Percentiles rank a stretch among this genome's conserved stretches.
Conservation (phyloP, 2,329 filamentous ascomycete genomes). For the Fusarium sarcochroum region DNA sequence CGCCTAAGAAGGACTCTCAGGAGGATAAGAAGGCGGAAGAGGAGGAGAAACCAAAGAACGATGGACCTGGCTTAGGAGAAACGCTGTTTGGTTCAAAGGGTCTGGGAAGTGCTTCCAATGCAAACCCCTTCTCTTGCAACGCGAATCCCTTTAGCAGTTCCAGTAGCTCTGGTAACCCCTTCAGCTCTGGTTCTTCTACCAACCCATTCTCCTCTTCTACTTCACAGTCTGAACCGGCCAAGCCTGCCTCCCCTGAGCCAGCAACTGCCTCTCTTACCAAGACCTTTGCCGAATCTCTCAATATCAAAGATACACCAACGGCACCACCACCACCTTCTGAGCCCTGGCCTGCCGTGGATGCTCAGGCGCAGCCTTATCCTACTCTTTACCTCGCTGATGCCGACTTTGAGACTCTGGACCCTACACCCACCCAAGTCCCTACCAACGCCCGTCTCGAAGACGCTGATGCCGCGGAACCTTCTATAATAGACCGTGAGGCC, state of each 20-base stretch:
- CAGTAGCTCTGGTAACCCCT: conserved; percentile 53
- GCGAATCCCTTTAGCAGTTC: conserved; percentile 63
- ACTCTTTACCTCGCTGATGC: conserved; percentile 86
- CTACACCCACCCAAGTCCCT: conserved; percentile 63
- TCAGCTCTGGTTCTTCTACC: conserved; percentile 45
- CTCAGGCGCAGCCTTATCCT: conserved; percentile 80
- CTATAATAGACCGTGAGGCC: conserved; percentile 74
- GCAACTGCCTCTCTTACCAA: conserved; percentile 62
- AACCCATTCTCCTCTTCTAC: conserved; percentile 56
- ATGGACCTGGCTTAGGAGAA: conserved; percentile 70
- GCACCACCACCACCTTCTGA: conserved; percentile 62
- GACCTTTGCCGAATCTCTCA: conserved; percentile 82
- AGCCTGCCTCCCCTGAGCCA: conserved; percentile 50
- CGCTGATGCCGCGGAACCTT: conserved; percentile 57
- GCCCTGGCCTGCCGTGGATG: conserved; percentile 80
- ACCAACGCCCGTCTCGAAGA: conserved; percentile 62
- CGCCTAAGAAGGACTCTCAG: conserved; percentile 44
- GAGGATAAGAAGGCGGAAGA: conserved; percentile 54
- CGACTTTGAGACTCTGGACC: conserved; percentile 90
- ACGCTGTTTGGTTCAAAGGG: conserved; percentile 77
- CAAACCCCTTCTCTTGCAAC: conserved; percentile 73
- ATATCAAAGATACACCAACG: conserved; percentile 71
- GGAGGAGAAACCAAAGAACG: conserved; percentile 53
- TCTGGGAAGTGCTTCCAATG: conserved; percentile 53
- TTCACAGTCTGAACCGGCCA: conserved; percentile 47